phyloP scores from a whole-genome alignment of 345 rosid species.

The Eucalyptus cloeziana region DNA sequence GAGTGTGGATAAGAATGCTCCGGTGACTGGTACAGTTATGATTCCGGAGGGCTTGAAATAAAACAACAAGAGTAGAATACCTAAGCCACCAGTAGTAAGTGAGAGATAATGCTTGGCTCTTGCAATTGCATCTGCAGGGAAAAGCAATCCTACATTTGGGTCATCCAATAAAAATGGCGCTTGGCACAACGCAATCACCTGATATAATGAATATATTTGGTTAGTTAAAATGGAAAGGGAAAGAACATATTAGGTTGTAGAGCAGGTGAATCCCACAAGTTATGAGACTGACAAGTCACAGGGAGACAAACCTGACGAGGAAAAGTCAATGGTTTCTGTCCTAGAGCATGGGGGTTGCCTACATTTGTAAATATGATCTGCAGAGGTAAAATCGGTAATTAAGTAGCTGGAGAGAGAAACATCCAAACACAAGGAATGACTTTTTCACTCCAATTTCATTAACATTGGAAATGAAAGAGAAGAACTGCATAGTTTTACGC shows the following conservation, averaged over 20 bases:
- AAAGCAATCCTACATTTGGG: slow-evolving; percentile 82
- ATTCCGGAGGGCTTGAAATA: not conserved
- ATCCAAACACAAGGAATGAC: not conserved
- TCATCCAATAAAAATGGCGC: slow-evolving; percentile 95
- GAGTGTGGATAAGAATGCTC: not conserved
- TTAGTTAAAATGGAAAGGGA: slow-evolving; percentile 4
- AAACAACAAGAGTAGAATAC: slow-evolving; percentile 16
- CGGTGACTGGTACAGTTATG: not conserved
- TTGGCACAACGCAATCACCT: slow-evolving; percentile 98
- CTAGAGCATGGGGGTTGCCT: slow-evolving; percentile 98
- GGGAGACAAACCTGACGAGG: slow-evolving; percentile 67
- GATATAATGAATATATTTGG: slow-evolving; percentile 3
- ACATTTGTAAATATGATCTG: slow-evolving; percentile 98
- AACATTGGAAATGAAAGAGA: not conserved
- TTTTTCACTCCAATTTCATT: not conserved
- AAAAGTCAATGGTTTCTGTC: slow-evolving; percentile 91
- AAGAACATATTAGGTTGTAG: not conserved
- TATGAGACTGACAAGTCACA: not conserved
- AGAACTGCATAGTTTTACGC: not conserved
- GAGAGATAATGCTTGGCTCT: slow-evolving; percentile 92
- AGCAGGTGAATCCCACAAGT: not conserved
- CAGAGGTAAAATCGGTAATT: not conserved
- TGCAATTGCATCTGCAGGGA: slow-evolving; percentile 96
- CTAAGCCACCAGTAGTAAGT: slow-evolving; percentile 79
- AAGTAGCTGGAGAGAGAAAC: not conserved